These are phyloP conservation scores for Favolaschia claudopus DNA, from an alignment of 768 basidiomycete species.

Conservation along the genomic window DNA sequence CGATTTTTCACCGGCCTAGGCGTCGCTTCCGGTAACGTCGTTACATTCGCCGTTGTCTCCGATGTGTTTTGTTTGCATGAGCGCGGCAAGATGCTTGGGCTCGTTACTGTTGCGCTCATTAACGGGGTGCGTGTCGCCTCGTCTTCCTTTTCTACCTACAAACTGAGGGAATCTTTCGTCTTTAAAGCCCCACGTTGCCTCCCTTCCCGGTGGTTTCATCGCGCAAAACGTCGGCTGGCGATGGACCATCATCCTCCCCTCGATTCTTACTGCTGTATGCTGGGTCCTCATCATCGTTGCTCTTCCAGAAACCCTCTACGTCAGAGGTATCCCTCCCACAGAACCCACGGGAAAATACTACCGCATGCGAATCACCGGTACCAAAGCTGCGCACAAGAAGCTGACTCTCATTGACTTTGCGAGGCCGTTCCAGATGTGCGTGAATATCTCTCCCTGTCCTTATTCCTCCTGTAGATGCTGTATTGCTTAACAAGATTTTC, in stretches of 20 bases:
- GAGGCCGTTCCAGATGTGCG: constrained; percentile 26
- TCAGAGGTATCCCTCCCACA: constrained; percentile 1
- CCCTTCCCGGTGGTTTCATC: constrained; percentile 27
- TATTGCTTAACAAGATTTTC: neutral
- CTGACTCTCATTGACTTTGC: constrained; percentile 23
- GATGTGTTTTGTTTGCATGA: constrained; percentile 28
- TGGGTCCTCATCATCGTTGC: constrained; percentile 22
- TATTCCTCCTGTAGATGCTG: neutral
- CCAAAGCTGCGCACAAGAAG: neutral
- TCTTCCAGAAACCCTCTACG: constrained; percentile 26
- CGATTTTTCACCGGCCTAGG: constrained; percentile 28
- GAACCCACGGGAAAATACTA: constrained; percentile 9
- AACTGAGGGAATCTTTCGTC: neutral
- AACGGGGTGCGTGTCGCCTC: constrained; percentile 30
- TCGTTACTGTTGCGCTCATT: constrained; percentile 24
- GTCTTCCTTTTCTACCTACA: neutral
- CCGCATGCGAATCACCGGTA: constrained; percentile 20
- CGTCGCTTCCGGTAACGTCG: constrained; percentile 23
- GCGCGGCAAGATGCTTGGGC: constrained; percentile 27
- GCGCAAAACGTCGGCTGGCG: constrained; percentile 27
- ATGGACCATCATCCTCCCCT: constrained; percentile 22
- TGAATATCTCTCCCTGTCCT: neutral
- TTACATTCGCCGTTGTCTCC: constrained; percentile 22
- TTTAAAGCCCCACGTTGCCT: constrained; percentile 23
- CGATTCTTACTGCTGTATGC: constrained; percentile 19